Evolutionary conservation across 805 yeast genomes (phyloP), one percentile per base, ranked within the genome.

Genomic region (Alloascoidea hylecoeti): DNA sequence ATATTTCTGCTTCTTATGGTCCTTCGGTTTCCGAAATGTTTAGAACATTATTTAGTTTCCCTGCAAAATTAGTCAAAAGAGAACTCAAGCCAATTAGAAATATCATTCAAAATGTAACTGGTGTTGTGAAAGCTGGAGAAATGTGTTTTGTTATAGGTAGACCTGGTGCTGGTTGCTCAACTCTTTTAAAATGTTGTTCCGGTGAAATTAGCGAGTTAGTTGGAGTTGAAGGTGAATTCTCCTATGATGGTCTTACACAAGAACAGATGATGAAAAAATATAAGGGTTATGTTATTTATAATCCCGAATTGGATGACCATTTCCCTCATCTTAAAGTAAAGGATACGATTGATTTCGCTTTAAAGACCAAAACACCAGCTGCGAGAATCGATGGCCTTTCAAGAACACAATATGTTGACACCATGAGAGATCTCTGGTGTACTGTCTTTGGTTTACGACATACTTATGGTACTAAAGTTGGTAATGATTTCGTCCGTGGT

Each of bases 91-190:
- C 44, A 14, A 30, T 45, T 17, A 42, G 56, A 13, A 40, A 47
- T 39, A 37, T 51, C 39, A 44, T 51, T 38, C 33, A 46, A 19
- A 45, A 56, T n/a, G n/a, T n/a, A n/a, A n/a, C n/a, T 48, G 71
- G 60, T 27, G 44, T 61, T 16, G 72, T 73, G 9, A 60, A 63
- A 39, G 70, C 80, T 2, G 85, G 85, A 46, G 85, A 78, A 47
- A 68, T 78, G 75, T 65, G 75, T 18, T 58, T 79, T 35, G 85
- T 78, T 4, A 55, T 77, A 27, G 84, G 82, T 38, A 68, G 79
- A 43, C 86, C 89, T 2, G 86, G 89, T 48, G 78, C 89, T 17
- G 89, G 89, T 36, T 80, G 88, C 53, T 75, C 88, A 3, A 70
- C 85, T 2, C 61, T 79, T 36, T 60, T 79, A 51, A 75, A 75